phyloP scores from a whole-genome alignment of 306 rosid species.

The Vigna mungo region DNA sequence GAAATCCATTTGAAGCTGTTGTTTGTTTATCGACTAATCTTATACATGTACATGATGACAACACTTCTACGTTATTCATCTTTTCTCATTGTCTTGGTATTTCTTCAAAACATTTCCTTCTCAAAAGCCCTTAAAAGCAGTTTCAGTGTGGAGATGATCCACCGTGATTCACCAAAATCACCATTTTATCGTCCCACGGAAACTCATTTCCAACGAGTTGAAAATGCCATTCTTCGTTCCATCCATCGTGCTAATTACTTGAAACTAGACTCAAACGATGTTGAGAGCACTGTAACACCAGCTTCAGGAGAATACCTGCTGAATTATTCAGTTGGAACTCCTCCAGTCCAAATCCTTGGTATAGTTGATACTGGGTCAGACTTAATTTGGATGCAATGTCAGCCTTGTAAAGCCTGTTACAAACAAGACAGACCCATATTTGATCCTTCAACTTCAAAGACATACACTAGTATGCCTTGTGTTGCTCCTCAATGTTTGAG shows the following conservation, averaged over 20 bases:
- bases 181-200: slow-evolving; percentile 45
- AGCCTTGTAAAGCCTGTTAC: slow-evolving; percentile 55
- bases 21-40: too few species aligned
- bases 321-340: slow-evolving; percentile 57
- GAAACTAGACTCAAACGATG: not conserved
- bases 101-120: not conserved
- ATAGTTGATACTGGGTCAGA: slow-evolving; percentile 62
- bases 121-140: not conserved
- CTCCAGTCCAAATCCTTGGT: slow-evolving; percentile 48
- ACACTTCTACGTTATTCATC: too few species aligned
- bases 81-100: too few species aligned
- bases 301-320: slow-evolving; percentile 51
- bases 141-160: slow-evolving; percentile 47
- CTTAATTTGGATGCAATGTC: slow-evolving; percentile 62
- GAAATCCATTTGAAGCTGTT: too few species aligned
- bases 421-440: slow-evolving; percentile 50
- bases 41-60: too few species aligned
- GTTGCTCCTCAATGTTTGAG: too few species aligned
- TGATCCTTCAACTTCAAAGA: slow-evolving; percentile 29
- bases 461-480: too few species aligned
- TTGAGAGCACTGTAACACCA: not conserved
- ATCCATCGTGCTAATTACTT: slow-evolving; percentile 5
- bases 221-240: slow-evolving; percentile 52
- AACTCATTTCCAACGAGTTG: slow-evolving; percentile 21
- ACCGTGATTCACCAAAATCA: slow-evolving; percentile 50